phyloP scores from a whole-genome alignment of 1,284 basidiomycete genomes.

The Termitomyces sp. region DNA sequence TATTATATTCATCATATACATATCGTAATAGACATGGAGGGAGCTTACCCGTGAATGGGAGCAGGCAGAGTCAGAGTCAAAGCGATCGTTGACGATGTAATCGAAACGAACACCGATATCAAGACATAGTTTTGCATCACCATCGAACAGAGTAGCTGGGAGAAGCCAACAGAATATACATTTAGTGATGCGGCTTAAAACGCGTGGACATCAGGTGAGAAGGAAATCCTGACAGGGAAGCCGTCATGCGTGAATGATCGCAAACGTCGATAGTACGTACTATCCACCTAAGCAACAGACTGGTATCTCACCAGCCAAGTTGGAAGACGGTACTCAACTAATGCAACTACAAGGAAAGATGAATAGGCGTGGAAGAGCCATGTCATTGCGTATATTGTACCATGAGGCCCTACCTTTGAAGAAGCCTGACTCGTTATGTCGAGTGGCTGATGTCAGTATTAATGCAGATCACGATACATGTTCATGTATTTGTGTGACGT shows the following conservation, averaged over 20 bases:
- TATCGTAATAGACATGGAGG: not conserved
- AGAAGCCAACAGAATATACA: too few relatives aligned
- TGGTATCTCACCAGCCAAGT: not conserved
- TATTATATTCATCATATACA: not conserved
- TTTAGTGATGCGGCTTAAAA: not conserved
- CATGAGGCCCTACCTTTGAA: not conserved
- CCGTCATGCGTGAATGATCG: not conserved
- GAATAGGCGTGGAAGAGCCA: not conserved
- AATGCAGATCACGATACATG: not conserved
- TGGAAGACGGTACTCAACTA: not conserved
- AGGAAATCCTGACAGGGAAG: not conserved
- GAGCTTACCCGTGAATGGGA: constrained; percentile 3
- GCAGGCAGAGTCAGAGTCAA: constrained; percentile 7
- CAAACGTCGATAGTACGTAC: not conserved
- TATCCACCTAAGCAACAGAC: not conserved
- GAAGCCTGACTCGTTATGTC: not conserved
- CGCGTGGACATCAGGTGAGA: not conserved
- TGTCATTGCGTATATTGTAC: not conserved
- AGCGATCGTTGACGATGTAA: constrained; percentile 1
- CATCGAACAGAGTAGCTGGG: constrained; percentile 5
- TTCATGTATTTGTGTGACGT: too few relatives aligned
- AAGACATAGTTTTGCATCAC: constrained; percentile 8
- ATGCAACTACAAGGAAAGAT: not conserved
- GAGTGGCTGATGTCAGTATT: not conserved
- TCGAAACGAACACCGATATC: not conserved